phyloP scores from a whole-genome alignment of 2,329 filamentous ascomycete genomes.

The Beauveria sp. region DNA sequence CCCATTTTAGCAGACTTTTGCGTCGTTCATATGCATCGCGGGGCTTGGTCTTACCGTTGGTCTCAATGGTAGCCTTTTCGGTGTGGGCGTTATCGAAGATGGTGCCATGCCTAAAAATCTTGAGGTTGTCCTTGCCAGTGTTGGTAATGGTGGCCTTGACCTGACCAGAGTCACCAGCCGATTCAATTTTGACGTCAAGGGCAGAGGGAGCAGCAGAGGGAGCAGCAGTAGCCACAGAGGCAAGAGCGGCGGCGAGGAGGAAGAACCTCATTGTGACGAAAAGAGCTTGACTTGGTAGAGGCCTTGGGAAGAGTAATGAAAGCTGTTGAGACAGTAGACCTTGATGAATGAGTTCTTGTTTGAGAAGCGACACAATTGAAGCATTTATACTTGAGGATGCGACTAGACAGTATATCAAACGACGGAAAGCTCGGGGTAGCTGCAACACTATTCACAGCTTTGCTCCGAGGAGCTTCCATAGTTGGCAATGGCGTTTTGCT shows the following conservation, averaged over 20 bases:
- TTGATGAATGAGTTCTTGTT: not conserved
- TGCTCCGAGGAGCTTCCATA: not conserved
- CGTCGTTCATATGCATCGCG: not conserved
- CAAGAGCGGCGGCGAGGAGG: constrained; percentile 25
- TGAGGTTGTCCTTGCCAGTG: constrained; percentile 33
- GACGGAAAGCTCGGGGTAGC: not conserved
- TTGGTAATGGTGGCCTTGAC: constrained; percentile 43
- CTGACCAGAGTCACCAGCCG: constrained; percentile 34
- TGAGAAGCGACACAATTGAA: not conserved
- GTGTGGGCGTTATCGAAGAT: constrained; percentile 39
- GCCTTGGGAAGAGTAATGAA: not conserved
- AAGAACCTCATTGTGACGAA: constrained; percentile 30
- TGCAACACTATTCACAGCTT: too few relatives aligned
- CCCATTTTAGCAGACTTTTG: not conserved
- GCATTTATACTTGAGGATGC: not conserved
- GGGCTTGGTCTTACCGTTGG: not conserved
- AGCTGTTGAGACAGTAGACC: not conserved
- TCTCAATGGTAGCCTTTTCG: constrained; percentile 21
- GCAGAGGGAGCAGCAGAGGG: constrained; percentile 24
- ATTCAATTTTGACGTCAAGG: constrained; percentile 31
- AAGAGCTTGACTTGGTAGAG: not conserved
- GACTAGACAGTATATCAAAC: not conserved
- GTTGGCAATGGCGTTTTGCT: not conserved
- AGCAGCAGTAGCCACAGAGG: constrained; percentile 22
- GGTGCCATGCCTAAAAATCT: constrained; percentile 40